Evolutionary conservation across 2,329 filamentous ascomycete genomes (phyloP).

Genomic region (Hymenoscyphus infarciens): DNA sequence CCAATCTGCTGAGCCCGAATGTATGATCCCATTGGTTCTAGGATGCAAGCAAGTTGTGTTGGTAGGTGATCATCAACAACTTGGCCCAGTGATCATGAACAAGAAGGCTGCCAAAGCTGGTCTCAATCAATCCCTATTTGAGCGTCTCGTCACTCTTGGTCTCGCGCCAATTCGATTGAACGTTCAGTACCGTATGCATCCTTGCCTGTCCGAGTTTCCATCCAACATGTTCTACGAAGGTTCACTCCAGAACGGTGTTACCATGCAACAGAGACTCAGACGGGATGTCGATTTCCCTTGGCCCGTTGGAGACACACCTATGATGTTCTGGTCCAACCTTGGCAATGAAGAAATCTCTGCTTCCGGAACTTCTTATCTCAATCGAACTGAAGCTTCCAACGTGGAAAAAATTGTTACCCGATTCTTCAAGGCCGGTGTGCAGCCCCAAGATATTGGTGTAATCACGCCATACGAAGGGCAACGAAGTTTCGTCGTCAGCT

Average conservation of each 20-base stretch:
- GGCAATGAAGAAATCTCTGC: conserved; percentile 98
- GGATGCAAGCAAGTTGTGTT: conserved; percentile 99
- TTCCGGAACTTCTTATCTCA: conserved; percentile 95
- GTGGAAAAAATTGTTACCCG: conserved; percentile 98
- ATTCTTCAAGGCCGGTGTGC: conserved; percentile 98
- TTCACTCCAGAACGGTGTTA: conserved; percentile 93
- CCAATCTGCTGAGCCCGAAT: conserved; percentile 95
- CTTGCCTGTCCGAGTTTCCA: conserved; percentile 92
- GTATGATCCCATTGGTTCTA: conserved; percentile 95
- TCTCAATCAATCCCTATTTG: conserved; percentile 96
- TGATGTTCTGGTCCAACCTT: conserved; percentile 99
- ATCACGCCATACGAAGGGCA: conserved; percentile 99
- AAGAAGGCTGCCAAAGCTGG: conserved; percentile 99
- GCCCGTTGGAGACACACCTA: conserved; percentile 89
- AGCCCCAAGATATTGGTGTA: conserved; percentile 88
- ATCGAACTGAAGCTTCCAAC: conserved; percentile 93
- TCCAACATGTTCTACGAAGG: conserved; percentile 99
- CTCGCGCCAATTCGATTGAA: conserved; percentile 89
- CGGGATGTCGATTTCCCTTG: conserved; percentile 97
- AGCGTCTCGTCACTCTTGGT: conserved; percentile 89
- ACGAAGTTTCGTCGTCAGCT: conserved; percentile 95
- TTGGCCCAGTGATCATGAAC: conserved; percentile 99
- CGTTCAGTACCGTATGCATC: conserved; percentile 98
- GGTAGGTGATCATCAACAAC: conserved; percentile 95
- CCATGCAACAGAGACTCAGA: conserved; percentile 80